phyloP scores from a whole-genome alignment of 495 filamentous ascomycete genomes.

The Platismatia glauca region DNA sequence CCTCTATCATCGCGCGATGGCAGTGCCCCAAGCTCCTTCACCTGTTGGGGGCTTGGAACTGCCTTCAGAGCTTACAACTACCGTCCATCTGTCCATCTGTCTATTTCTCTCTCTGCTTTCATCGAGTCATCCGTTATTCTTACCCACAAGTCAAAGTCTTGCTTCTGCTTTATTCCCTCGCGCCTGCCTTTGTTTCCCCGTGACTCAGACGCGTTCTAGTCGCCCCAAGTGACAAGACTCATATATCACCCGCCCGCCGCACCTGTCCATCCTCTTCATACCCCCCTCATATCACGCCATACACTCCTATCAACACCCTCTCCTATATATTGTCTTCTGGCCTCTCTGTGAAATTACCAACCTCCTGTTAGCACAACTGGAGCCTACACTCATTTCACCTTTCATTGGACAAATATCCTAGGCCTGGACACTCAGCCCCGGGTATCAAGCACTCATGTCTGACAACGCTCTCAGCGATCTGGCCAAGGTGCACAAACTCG shows the following conservation, averaged over 20 bases:
- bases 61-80: neutral
- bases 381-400: neutral
- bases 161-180: constrained; percentile 8
- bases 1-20: neutral
- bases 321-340: neutral
- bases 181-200: constrained; percentile 11
- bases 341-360: neutral
- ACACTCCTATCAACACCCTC: neutral
- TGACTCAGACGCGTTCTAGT: constrained; percentile 21
- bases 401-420: neutral
- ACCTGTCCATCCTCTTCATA: constrained; percentile 2
- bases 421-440: neutral
- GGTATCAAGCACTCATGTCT: constrained; percentile 18
- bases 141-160: constrained; percentile 9
- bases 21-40: neutral
- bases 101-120: constrained; percentile 5
- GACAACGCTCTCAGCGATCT: constrained; percentile 10
- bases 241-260: constrained; percentile 8
- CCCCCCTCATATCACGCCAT: constrained; percentile 1
- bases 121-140: constrained; percentile 5
- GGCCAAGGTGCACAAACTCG: constrained; percentile 34
- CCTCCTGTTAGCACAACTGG: neutral
- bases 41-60: constrained; percentile 10
- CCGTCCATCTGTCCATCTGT: neutral
- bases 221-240: constrained; percentile 1